Conservation (phyloP, 1,284 basidiomycete species). For the Thelephora terrestris region DNA sequence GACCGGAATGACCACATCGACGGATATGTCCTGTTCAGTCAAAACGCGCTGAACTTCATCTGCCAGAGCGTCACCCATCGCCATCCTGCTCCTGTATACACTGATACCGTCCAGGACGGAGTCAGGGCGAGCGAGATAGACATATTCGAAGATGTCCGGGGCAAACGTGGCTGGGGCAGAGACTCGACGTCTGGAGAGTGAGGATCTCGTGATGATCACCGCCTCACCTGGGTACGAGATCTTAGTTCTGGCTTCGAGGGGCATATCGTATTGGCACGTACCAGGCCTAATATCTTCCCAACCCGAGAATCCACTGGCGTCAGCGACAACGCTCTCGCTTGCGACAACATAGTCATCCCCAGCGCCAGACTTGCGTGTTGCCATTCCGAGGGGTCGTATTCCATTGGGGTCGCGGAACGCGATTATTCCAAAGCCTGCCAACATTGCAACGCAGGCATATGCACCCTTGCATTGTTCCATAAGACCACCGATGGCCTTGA, state of each 20-base stretch:
- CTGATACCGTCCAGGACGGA: slow-evolving; percentile 96
- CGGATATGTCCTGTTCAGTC: slow-evolving; percentile 52
- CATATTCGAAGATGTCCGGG: slow-evolving; percentile 99
- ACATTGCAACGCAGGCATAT: slow-evolving; percentile 96
- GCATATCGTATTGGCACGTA: slow-evolving; percentile 19
- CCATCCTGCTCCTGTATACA: slow-evolving; percentile 97
- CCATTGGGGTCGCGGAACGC: slow-evolving; percentile 99
- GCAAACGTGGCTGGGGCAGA: slow-evolving; percentile 67
- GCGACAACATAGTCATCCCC: slow-evolving; percentile 82
- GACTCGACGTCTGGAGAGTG: slow-evolving; percentile 67
- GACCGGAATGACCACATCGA: slow-evolving; percentile 97
- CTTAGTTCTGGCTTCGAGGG: neutral
- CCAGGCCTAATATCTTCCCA: slow-evolving; percentile 95
- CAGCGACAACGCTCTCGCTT: slow-evolving; percentile 94
- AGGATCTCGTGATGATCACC: slow-evolving; percentile 83
- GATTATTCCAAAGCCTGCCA: slow-evolving; percentile 97
- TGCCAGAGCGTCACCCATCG: slow-evolving; percentile 96
- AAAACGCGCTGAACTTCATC: slow-evolving; percentile 78
- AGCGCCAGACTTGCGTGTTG: slow-evolving; percentile 41
- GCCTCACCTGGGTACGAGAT: slow-evolving; percentile 58
- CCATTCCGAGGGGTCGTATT: slow-evolving; percentile 88
- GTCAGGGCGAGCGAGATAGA: slow-evolving; percentile 98
- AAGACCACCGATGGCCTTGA: slow-evolving; percentile 84
- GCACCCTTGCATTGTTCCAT: slow-evolving; percentile 88
- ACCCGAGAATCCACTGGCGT: slow-evolving; percentile 82